phyloP scores from a whole-genome alignment of 768 basidiomycete genomes.

The Ramaria sp. region DNA sequence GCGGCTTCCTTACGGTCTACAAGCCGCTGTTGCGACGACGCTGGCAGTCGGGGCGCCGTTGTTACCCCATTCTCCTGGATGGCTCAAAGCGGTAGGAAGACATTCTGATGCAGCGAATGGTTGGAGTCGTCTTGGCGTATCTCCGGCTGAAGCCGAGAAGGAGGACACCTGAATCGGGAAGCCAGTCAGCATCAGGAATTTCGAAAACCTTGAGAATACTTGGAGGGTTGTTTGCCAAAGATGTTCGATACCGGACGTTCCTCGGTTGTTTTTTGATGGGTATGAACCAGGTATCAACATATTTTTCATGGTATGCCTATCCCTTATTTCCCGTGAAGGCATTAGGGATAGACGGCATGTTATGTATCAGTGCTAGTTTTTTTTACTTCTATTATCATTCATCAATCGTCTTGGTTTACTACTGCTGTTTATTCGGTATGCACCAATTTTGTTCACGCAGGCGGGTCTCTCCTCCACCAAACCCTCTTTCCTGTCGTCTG shows the following conservation, averaged over 20 bases:
- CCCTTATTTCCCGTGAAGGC: not conserved
- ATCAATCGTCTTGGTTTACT: not conserved
- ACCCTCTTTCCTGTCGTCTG: conserved; percentile 41
- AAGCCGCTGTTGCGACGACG: conserved; percentile 20
- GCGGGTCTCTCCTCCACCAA: conserved; percentile 37
- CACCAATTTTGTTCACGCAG: conserved; percentile 38
- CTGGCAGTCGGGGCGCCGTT: conserved; percentile 22
- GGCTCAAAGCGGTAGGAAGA: conserved; percentile 25
- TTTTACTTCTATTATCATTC: not conserved
- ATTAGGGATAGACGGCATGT: not conserved
- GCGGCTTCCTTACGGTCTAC: conserved; percentile 28
- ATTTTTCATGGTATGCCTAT: not conserved
- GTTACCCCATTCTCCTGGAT: conserved; percentile 31
- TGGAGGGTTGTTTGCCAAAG: conserved; percentile 19
- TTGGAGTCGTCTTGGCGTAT: conserved; percentile 17
- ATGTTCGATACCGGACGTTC: conserved; percentile 23
- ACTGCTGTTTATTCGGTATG: conserved; percentile 23
- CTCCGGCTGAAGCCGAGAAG: conserved; percentile 19
- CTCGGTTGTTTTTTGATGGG: conserved; percentile 33
- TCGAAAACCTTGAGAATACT: conserved; percentile 5
- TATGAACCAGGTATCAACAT: conserved; percentile 28
- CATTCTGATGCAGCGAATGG: conserved; percentile 23
- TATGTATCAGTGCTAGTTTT: not conserved
- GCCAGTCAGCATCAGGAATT: conserved; percentile 5
- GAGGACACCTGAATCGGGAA: conserved; percentile 17